Evolutionary conservation across 2,329 filamentous ascomycete species (phyloP).

Genomic region (Cephalotrichum gorgonifer): DNA sequence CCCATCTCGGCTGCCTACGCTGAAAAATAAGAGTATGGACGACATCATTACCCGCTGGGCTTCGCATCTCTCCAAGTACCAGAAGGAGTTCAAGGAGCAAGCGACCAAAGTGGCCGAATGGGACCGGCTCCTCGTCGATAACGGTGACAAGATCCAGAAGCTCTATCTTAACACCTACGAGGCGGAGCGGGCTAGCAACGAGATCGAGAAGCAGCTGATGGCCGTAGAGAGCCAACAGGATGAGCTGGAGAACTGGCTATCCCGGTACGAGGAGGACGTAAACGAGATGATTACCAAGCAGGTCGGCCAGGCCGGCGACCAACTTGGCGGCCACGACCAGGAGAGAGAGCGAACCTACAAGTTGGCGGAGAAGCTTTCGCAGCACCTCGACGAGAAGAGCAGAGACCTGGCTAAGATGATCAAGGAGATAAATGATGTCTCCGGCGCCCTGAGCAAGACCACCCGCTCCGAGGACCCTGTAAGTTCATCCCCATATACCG

Average conservation of each 20-base stretch:
- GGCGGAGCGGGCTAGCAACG: constrained; percentile 82
- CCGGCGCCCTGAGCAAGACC: constrained; percentile 79
- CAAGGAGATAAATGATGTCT: constrained; percentile 92
- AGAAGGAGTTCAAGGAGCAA: constrained; percentile 91
- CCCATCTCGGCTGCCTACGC: constrained; percentile 71
- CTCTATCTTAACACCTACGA: constrained; percentile 88
- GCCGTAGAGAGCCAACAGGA: constrained; percentile 88
- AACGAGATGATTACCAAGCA: constrained; percentile 79
- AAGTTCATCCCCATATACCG: constrained; percentile 27
- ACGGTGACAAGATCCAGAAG: constrained; percentile 89
- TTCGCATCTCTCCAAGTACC: constrained; percentile 87
- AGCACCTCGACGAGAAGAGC: constrained; percentile 86
- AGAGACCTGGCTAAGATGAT: constrained; percentile 93
- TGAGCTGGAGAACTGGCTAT: constrained; percentile 78
- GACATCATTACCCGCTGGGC: constrained; percentile 98
- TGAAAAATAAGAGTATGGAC: constrained; percentile 99
- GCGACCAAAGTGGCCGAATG: constrained; percentile 78
- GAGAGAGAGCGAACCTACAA: constrained; percentile 96
- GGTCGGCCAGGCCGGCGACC: constrained; percentile 61
- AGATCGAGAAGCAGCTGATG: constrained; percentile 85
- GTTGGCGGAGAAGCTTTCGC: constrained; percentile 83
- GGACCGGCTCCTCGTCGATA: constrained; percentile 88
- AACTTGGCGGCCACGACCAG: constrained; percentile 79
- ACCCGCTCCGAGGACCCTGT: constrained; percentile 82
- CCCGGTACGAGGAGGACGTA: constrained; percentile 85